Evolutionary conservation across 2,329 filamentous ascomycete species (phyloP).

Genomic region (Thelonectria olida): DNA sequence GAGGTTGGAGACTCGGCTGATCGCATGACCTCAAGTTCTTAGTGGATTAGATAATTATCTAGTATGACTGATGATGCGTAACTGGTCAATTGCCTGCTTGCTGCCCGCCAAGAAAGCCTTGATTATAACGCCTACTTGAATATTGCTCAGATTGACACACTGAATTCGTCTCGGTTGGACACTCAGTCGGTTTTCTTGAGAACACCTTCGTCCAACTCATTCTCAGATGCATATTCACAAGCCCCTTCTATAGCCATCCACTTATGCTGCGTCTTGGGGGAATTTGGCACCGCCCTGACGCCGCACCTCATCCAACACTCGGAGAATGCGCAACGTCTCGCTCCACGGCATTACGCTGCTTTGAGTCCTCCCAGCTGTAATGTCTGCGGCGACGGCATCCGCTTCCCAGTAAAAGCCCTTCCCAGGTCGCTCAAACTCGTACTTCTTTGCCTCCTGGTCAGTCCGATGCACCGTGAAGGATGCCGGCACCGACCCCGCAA

Average conservation of each 20-base stretch:
- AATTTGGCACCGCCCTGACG: neutral
- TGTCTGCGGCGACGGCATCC: constrained; percentile 52
- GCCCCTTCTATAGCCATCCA: too few species aligned
- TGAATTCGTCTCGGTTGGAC: too few species aligned
- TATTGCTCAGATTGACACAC: too few species aligned
- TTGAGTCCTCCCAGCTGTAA: constrained; percentile 48
- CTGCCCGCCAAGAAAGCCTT: too few species aligned
- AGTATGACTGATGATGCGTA: too few species aligned
- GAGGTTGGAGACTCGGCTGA: neutral
- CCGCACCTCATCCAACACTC: constrained; percentile 52
- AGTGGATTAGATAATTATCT: too few species aligned
- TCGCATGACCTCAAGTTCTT: neutral
- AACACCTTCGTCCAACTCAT: too few species aligned
- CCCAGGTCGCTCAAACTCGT: constrained; percentile 47
- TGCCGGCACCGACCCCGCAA: constrained; percentile 42
- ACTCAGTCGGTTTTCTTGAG: too few species aligned
- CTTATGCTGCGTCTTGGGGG: neutral
- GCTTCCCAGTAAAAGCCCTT: constrained; percentile 57
- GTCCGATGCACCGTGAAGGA: constrained; percentile 47
- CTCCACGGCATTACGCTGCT: constrained; percentile 55
- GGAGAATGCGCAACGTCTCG: constrained; percentile 56
- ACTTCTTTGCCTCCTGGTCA: constrained; percentile 42
- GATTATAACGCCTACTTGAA: too few species aligned
- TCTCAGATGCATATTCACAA: too few species aligned
- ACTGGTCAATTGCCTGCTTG: too few species aligned